These are phyloP conservation scores for Puccinellia tenuiflora DNA, from an alignment of 176 grass and related monocot genomes.

Conservation along the genomic window DNA sequence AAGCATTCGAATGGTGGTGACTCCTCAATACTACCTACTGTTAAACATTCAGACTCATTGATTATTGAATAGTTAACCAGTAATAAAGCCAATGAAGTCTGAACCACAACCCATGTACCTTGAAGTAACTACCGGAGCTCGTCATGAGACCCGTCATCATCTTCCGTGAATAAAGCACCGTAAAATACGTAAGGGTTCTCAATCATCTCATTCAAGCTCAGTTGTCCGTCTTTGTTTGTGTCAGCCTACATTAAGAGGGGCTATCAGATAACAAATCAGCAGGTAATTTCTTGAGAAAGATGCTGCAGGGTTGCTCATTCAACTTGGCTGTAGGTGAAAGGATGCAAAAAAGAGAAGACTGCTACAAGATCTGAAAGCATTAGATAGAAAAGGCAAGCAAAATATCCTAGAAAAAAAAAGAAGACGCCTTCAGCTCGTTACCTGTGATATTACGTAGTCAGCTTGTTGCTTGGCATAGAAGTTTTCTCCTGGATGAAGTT, in stretches of 20 bases:
- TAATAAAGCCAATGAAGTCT: not conserved
- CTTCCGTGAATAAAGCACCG: constrained; percentile 74
- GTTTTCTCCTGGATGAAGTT: constrained; percentile 74
- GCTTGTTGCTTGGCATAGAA: constrained; percentile 95
- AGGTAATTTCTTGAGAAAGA: not conserved
- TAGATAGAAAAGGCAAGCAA: not conserved
- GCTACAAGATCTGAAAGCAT: not conserved
- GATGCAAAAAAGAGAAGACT: constrained; percentile 8
- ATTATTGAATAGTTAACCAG: not conserved
- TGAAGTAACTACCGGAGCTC: constrained; percentile 68
- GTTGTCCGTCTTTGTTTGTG: constrained; percentile 65
- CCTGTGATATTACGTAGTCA: constrained; percentile 80
- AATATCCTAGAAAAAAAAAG: constrained; percentile 8
- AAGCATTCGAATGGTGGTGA: not conserved
- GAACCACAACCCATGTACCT: not conserved
- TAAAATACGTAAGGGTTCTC: constrained; percentile 95
- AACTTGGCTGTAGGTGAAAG: constrained; percentile 11
- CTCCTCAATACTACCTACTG: not conserved
- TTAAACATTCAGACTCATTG: not conserved
- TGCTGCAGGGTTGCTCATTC: not conserved
- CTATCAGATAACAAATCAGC: constrained; percentile 4
- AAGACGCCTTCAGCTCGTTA: constrained; percentile 26
- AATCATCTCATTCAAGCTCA: constrained; percentile 89
- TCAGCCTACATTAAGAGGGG: constrained; percentile 58
- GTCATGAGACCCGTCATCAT: constrained; percentile 76